These are phyloP conservation scores for Vanrija sp. DNA, from an alignment of 1,284 basidiomycete genomes.

Conservation along the genomic window DNA sequence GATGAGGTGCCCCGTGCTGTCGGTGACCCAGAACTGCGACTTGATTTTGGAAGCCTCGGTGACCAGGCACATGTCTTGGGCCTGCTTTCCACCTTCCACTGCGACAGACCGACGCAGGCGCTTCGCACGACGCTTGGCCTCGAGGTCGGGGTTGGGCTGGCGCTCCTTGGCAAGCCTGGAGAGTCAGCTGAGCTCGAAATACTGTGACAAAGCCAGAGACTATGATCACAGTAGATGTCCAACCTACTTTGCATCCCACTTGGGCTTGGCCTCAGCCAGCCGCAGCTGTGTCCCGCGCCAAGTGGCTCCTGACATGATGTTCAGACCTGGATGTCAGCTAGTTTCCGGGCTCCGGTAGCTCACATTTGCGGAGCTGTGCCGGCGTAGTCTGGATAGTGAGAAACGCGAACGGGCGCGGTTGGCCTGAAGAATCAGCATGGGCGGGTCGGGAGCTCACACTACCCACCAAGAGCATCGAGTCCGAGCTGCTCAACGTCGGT, in stretches of 20 bases:
- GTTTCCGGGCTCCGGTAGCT: neutral
- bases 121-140: slow-evolving; percentile 5
- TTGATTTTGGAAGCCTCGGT: slow-evolving; percentile 4
- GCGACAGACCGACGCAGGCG: slow-evolving; percentile 6
- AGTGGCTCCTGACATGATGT: slow-evolving; percentile 46
- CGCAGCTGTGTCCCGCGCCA: slow-evolving; percentile 47
- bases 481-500: slow-evolving; percentile 37
- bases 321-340: slow-evolving; percentile 31
- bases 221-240: no score
- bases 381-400: slow-evolving; percentile 43
- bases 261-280: slow-evolving; percentile 43
- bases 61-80: slow-evolving; percentile 42
- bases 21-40: slow-evolving; percentile 36
- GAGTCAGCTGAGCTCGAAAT: neutral
- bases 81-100: slow-evolving; percentile 35
- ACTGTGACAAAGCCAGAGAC: no score
- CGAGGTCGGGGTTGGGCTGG: slow-evolving; percentile 14
- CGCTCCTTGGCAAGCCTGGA: slow-evolving; percentile 23
- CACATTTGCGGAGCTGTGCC: slow-evolving; percentile 43
- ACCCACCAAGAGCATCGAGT: slow-evolving; percentile 42
- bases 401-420: slow-evolving; percentile 43
- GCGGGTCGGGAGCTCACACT: neutral
- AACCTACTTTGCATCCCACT: slow-evolving; percentile 22
- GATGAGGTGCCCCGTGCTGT: slow-evolving; percentile 26
- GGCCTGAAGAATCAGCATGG: slow-evolving; percentile 24